phyloP scores from a whole-genome alignment of 2,329 filamentous ascomycete species.

The Ascochyta lentis region DNA sequence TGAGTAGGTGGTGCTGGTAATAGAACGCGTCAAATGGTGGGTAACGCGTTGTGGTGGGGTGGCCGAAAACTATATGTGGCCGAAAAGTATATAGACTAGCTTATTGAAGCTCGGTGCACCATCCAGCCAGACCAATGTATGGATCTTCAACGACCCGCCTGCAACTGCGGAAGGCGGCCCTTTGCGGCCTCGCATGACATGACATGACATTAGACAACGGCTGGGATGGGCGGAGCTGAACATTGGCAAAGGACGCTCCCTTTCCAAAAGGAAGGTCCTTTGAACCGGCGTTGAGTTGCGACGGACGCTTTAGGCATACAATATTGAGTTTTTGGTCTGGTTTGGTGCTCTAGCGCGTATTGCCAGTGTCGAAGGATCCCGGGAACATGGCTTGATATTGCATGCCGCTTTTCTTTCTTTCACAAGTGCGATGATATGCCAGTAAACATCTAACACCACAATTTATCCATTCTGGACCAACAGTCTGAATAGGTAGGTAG shows the following conservation, averaged over 20 bases:
- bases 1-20: no score
- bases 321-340: background rate
- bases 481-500: no score
- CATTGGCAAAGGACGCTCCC: constrained; percentile 2
- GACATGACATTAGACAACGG: constrained; percentile 8
- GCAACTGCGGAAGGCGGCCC: constrained; percentile 17
- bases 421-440: background rate
- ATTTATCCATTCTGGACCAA: no score
- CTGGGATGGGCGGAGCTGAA: background rate
- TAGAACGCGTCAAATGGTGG: no score
- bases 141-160: constrained; percentile 13
- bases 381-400: constrained; percentile 3
- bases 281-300: background rate
- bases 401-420: background rate
- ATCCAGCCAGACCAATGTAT: constrained; percentile 2
- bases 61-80: no score
- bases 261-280: constrained; percentile 6
- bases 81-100: no score
- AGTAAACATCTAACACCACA: no score
- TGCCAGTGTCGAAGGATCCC: background rate
- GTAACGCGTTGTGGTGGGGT: no score
- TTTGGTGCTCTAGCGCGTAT: background rate
- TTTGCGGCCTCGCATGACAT: constrained; percentile 14
- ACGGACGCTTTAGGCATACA: constrained; percentile 6
- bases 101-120: background rate